A percentile compares a stretch with the other conserved stretches of the same genome.
Conservation (phyloP, 768 basidiomycete species). For the Rhizopogon vinicolor region DNA sequence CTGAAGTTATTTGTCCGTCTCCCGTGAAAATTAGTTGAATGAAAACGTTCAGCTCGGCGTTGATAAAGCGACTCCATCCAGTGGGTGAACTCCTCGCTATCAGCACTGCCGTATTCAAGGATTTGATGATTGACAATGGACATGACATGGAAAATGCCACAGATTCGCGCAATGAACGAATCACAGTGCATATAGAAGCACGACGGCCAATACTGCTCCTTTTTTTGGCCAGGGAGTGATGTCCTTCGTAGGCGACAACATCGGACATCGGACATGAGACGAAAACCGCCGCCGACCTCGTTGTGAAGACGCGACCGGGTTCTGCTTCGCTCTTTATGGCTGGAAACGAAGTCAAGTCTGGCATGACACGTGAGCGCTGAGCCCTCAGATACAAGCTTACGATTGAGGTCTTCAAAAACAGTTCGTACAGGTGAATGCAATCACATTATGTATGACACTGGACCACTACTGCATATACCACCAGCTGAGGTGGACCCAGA, state of each 20-base stretch:
- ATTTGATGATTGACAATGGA: conserved; percentile 38
- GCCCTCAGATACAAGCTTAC: conserved; percentile 55
- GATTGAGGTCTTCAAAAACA: conserved; percentile 51
- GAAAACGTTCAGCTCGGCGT: neutral
- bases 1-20: conserved; percentile 55
- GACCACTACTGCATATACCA: too few species aligned
- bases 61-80: conserved; percentile 15
- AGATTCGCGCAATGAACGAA: conserved; percentile 30
- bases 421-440: conserved; percentile 45
- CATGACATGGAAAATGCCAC: conserved; percentile 60
- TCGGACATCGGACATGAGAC: conserved; percentile 51
- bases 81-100: conserved; percentile 64
- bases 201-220: conserved; percentile 40
- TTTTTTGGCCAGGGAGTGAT: conserved; percentile 52
- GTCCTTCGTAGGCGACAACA: conserved; percentile 48
- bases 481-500: too few species aligned
- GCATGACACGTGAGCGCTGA: conserved; percentile 35
- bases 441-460: neutral
- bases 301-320: conserved; percentile 48
- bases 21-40: conserved; percentile 36
- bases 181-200: conserved; percentile 28
- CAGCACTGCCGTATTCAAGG: conserved; percentile 62
- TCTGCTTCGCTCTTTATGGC: conserved; percentile 46
- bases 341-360: conserved; percentile 53
- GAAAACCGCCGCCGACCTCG: conserved; percentile 48